Base-by-base conservation (phyloP, 192 early-diverging fungal genomes). In the Coemansia sp. region DNA sequence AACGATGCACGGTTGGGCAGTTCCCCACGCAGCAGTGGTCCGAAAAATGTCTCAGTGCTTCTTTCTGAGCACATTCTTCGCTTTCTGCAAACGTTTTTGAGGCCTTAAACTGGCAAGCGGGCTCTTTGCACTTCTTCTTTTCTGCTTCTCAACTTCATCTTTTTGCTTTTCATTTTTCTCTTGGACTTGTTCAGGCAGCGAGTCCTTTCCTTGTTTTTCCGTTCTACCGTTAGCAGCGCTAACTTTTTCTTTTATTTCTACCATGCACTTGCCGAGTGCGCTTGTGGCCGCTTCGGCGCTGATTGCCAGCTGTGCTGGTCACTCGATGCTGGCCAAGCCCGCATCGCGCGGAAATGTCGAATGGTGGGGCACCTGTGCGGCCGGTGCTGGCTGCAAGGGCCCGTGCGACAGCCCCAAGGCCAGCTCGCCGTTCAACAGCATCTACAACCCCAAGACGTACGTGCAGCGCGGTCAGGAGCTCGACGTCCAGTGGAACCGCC, bases 301-400 rank as follows among this genome's bases (percentile, higher is more conserved):
- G 10, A 57, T 64, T 37, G 76, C 76, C 60, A 69, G 76, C 70
- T 60, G 76, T 53, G 69, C 67, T 63, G 76, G 64, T 12, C 76
- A 78, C 67, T 72, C 70, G 28, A 26, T 72, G 50, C 64, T 78
- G 46, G 50, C 70, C 4, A 69, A 34, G 26, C 76, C 76, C 5
- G 36, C 76, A 37, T 46, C 66, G 15, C 70, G 76, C 38, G 76
- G 76, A 22, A 78, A 78, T 64, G 62, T 37, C 38, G 62, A 74
- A 69, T 81, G 72, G 72, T 81, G 64, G 64, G 71, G 65, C 62
- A 81, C 74, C 9, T 71, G 75, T 69, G 79, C 82, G 9, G 81
- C 83, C 2, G 85, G 85, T 23, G 69, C 74, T n/a, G 83, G 83
- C 25, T 86, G 85, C 75, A 83, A 83, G 61, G 85, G 85, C 42